These are phyloP conservation scores for Boletellus deceptivus DNA, from an alignment of 1,284 basidiomycete species.

Conservation along the genomic window DNA sequence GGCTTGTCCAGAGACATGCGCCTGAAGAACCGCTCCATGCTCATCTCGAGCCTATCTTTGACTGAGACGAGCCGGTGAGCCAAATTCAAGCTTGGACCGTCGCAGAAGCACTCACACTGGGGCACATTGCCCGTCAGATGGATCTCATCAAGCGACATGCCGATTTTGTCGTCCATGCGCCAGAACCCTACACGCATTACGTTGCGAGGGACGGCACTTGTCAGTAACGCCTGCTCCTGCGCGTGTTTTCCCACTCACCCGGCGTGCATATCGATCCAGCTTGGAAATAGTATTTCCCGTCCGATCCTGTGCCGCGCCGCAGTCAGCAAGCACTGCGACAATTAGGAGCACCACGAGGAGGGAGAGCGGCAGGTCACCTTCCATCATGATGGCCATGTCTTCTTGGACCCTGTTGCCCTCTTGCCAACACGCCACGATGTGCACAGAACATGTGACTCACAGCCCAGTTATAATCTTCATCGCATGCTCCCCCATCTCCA, in stretches of 20 bases:
- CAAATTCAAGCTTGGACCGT: neutral
- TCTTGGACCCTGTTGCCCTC: constrained; percentile 53
- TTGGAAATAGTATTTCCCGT: constrained; percentile 70
- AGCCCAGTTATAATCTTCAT: constrained; percentile 58
- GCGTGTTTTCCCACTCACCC: constrained; percentile 37
- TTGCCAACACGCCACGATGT: constrained; percentile 7
- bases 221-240: constrained; percentile 1
- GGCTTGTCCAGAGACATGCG: constrained; percentile 64
- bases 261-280: constrained; percentile 68
- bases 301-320: constrained; percentile 40
- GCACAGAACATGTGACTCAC: constrained; percentile 37
- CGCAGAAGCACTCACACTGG: constrained; percentile 53
- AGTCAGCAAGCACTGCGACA: constrained; percentile 20
- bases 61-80: constrained; percentile 37
- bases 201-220: neutral
- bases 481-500: constrained; percentile 45
- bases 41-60: constrained; percentile 58
- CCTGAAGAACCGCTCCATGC: constrained; percentile 68
- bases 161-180: constrained; percentile 75
- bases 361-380: constrained; percentile 42
- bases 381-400: constrained; percentile 74
- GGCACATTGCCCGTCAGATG: constrained; percentile 63
- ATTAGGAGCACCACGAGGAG: constrained; percentile 12
- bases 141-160: constrained; percentile 67
- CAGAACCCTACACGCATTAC: constrained; percentile 55